Evolutionary conservation across 805 yeast species (phyloP), one percentile per base, ranked within the genome.

Genomic region (Candida hungchunana): DNA sequence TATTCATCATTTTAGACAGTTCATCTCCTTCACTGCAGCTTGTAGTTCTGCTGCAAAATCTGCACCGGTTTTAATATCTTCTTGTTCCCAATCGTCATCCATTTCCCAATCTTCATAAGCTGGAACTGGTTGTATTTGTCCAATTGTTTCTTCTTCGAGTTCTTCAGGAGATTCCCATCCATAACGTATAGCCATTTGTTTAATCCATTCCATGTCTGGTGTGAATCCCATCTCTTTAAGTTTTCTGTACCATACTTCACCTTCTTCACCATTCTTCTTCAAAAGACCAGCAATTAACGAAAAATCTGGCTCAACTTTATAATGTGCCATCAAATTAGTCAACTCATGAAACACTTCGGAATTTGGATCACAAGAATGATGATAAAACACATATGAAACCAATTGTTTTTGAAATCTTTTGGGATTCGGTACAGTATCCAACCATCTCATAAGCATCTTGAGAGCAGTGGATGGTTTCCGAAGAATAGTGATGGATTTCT

Each of bases 381-480:
- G 44, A 19, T 34, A 36, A 31, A 34, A 43, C 12, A 41, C 34
- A 10, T 31, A 37, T n/a, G 37, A 32, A 18, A 36, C 33, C 18
- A 29, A 25, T 16, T 31, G 26, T 31, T 22, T 40, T 18, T 38
- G 21, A 36, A 41, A 39, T 6, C 13, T 24, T 11, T 19, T 29
- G 7, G 35, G 35, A 4, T 37, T 20, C 12, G 14, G 18, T n/a
- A n/a, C n/a, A 7, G 7, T 9, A 7, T 31, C 21, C 14, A 53
- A 15, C 30, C 32, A 51, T 6, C 13, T 21, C n/a, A 18, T 41
- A 8, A 51, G 32, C 37, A 53, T 40, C 4, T 22, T 8, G 9
- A 45, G 30, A 3, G 56, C 53, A 11, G 40, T 13, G 2, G 31
- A 20, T 8, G 51, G 50, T 19, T 38, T 37, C 3, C 33, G 18